Conservation (phyloP, 129 eudicot genomes). For the Heracleum sosnowskyi region DNA sequence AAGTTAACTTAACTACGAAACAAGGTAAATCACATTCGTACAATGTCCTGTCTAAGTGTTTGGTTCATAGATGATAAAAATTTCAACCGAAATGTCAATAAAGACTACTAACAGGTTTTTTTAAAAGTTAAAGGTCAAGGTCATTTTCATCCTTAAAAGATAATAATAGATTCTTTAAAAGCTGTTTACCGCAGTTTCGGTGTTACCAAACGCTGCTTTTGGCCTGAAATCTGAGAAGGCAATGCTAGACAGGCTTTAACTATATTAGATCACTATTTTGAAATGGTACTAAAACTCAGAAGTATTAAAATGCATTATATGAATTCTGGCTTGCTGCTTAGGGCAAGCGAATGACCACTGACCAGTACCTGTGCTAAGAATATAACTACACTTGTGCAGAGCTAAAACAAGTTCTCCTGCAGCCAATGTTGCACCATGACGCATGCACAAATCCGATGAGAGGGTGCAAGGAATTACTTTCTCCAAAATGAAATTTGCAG, state of each 20-base stretch:
- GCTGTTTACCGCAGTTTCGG: not conserved
- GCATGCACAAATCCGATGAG: constrained; percentile 88
- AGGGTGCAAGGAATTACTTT: constrained; percentile 85
- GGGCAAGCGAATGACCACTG: constrained; percentile 2
- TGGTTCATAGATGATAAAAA: not conserved
- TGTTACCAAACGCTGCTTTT: not conserved
- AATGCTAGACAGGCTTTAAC: not conserved
- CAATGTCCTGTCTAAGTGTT: not conserved
- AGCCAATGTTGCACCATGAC: constrained; percentile 97
- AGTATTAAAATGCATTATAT: not conserved
- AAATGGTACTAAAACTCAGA: not conserved
- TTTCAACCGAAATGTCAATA: not conserved
- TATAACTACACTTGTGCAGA: constrained; percentile 46
- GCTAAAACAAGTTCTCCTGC: constrained; percentile 87
- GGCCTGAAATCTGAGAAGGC: not conserved
- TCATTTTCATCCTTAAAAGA: not conserved
- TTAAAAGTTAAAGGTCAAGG: not conserved
- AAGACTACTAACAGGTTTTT: not conserved
- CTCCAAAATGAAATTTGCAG: constrained; percentile 63
- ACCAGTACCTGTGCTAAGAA: constrained; percentile 52
- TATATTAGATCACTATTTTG: not conserved
- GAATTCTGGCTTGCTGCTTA: not conserved
- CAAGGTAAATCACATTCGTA: not conserved
- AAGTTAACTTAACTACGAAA: not conserved
- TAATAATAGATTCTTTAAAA: not conserved